Base-by-base conservation (phyloP, 176 grass and related monocot genomes). In the Eleusine indica region DNA sequence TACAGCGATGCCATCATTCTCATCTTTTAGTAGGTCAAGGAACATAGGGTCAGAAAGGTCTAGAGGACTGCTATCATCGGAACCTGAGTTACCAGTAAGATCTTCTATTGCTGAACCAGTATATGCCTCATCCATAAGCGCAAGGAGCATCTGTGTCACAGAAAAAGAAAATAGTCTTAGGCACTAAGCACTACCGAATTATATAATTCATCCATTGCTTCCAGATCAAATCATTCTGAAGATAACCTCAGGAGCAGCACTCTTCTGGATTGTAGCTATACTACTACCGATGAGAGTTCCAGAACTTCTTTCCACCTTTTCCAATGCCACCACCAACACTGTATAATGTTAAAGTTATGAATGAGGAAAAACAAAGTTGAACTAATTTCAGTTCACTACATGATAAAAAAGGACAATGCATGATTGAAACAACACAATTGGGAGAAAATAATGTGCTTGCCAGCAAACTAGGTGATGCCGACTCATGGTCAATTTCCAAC, bases 251-350 rank as follows among this genome's bases (percentile, higher is more conserved):
- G 96, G 91, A 67, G 93, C 96, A 51, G 96, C 88, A 43, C 96
- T 98, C 87, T 98, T 98, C 87, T 98, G 96, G 80, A 98, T 98
- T 47, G 96, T 90, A 84, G 96, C 96, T 66, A 98, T 95, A 86
- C 91, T 95, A 91, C 93, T 95, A 61, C 93, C 96, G 69, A 98
- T 86, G 61, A 95, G 87, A 86, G 93, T 93, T 78, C 96, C 91
- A 38, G 96, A 95, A 88, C 85, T 94, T 86, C 81, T 98, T 87
- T 95, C 96, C 68, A 98, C 87, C 74, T 95, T 98, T 89, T 98
- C 96, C 84, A 98, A 63, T 83, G 96, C 89, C 44, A 93, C 89
- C 80, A 98, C 91, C 67, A 95, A 88, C 89, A 98, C 96, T 98
- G 87, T 80, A 68, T 82, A 74, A 86, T 87, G 65, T 79, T 71